These are phyloP conservation scores for Polygonum maritimum DNA, from an alignment of 148 eudicot genomes.

Conservation along the genomic window DNA sequence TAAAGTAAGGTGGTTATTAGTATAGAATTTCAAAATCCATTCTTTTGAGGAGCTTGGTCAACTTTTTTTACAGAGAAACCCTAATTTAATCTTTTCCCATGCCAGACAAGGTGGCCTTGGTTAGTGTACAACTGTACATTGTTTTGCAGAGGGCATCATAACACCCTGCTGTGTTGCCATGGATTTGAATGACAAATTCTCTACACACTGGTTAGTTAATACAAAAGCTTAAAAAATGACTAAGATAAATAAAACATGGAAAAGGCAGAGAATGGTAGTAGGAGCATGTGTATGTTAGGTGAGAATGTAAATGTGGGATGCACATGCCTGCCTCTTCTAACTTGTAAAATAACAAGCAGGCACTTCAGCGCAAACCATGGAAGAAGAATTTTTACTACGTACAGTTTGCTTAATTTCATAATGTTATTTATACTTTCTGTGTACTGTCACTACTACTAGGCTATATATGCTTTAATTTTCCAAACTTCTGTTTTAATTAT, in stretches of 20 bases:
- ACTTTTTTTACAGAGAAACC: conserved; percentile 11
- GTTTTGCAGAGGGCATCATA: conserved; percentile 12
- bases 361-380: conserved; percentile 7
- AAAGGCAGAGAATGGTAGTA: not conserved
- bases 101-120: conserved; percentile 12
- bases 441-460: not conserved
- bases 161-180: conserved; percentile 9
- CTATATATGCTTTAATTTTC: not conserved
- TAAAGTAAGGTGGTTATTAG: not conserved
- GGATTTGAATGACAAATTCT: conserved; percentile 7
- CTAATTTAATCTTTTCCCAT: conserved; percentile 9
- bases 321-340: not conserved
- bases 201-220: not conserved
- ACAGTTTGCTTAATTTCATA: not conserved
- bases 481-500: not conserved
- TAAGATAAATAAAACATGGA: not conserved
- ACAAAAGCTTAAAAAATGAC: not conserved
- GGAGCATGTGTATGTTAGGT: not conserved
- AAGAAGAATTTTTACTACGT: not conserved
- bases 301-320: conserved; percentile 7
- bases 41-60: conserved; percentile 12
- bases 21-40: not conserved
- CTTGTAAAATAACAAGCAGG: conserved; percentile 1
- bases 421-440: not conserved
- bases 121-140: not conserved